phyloP scores from a whole-genome alignment of 257 asterid genomes.

The Coffea eugenioides region DNA sequence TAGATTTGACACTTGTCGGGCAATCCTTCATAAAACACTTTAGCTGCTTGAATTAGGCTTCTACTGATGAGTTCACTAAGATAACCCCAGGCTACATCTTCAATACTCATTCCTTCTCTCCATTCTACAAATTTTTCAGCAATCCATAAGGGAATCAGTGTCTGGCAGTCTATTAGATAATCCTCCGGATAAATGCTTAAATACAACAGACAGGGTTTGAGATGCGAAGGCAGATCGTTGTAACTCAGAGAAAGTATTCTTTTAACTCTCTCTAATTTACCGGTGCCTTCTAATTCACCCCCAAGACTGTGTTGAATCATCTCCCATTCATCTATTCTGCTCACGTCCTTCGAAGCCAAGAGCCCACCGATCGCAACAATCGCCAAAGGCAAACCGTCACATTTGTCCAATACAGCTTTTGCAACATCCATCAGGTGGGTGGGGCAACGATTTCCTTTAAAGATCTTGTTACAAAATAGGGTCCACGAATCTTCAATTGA shows the following conservation, averaged over 20 bases:
- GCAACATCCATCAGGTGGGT: too few species aligned
- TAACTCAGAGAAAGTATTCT: constrained; percentile 21
- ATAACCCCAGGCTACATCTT: constrained; percentile 17
- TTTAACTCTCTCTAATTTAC: constrained; percentile 3
- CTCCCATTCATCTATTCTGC: constrained; percentile 19
- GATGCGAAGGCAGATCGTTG: constrained; percentile 24
- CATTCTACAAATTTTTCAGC: constrained; percentile 22
- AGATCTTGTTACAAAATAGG: too few species aligned
- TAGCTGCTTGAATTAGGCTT: constrained; percentile 20
- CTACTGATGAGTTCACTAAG: constrained; percentile 26
- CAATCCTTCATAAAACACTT: not conserved
- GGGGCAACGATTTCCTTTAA: too few species aligned
- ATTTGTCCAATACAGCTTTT: constrained; percentile 7
- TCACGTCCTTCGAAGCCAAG: constrained; percentile 17
- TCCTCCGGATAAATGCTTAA: constrained; percentile 23
- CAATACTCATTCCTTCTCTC: constrained; percentile 1
- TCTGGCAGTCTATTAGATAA: not conserved
- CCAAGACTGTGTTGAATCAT: constrained; percentile 4
- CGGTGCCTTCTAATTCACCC: constrained; percentile 16
- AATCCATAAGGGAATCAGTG: constrained; percentile 11
- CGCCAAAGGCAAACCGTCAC: constrained; percentile 29
- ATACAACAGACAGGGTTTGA: constrained; percentile 25
- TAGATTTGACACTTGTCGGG: not conserved
- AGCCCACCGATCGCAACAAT: constrained; percentile 26
- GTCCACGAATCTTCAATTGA: too few species aligned